A percentile compares a stretch with the other conserved stretches of the same genome.
phyloP scores from a whole-genome alignment of 2,329 filamentous ascomycete genomes.

The Elsinoe batatas region DNA sequence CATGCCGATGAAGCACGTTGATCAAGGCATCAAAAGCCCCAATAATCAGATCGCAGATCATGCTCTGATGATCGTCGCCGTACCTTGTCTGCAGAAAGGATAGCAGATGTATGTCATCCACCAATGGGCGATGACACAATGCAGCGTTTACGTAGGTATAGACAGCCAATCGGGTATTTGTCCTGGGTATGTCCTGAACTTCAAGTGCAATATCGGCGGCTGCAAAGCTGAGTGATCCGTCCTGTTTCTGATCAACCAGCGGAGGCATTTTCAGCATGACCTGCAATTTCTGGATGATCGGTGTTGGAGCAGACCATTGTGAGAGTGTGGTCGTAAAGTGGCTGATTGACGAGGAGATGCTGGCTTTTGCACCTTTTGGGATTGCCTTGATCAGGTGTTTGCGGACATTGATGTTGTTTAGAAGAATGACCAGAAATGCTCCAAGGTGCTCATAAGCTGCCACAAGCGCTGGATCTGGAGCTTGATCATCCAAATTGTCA shows the following conservation, averaged over 20 bases:
- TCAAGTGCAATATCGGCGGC: slow-evolving; percentile 44
- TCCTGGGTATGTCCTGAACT: slow-evolving; percentile 51
- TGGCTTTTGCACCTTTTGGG: slow-evolving; percentile 18
- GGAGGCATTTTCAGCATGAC: slow-evolving; percentile 22
- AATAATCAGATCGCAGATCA: slow-evolving; percentile 72
- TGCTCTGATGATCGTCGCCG: slow-evolving; percentile 67
- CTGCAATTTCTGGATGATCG: slow-evolving; percentile 23
- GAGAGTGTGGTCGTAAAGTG: slow-evolving; percentile 26
- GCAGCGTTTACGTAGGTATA: slow-evolving; percentile 78
- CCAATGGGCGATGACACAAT: slow-evolving; percentile 68
- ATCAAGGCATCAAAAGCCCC: slow-evolving; percentile 84
- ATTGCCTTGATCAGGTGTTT: slow-evolving; percentile 3
- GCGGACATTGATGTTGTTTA: slow-evolving; percentile 19
- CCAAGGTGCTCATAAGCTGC: slow-evolving; percentile 26
- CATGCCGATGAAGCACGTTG: slow-evolving; percentile 68
- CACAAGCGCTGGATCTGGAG: slow-evolving; percentile 19
- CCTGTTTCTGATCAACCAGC: slow-evolving; percentile 60
- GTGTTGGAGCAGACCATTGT: slow-evolving; percentile 25
- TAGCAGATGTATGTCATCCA: slow-evolving; percentile 71
- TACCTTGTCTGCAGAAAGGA: slow-evolving; percentile 79
- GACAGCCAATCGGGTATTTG: slow-evolving; percentile 70
- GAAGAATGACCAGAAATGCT: slow-evolving; percentile 22
- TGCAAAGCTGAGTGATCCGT: slow-evolving; percentile 51
- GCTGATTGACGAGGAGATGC: slow-evolving; percentile 23
- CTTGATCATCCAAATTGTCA: slow-evolving; percentile 20